These are phyloP conservation scores for Picea sitchensis DNA, from an alignment of 75 land plant species.

Conservation along the genomic window DNA sequence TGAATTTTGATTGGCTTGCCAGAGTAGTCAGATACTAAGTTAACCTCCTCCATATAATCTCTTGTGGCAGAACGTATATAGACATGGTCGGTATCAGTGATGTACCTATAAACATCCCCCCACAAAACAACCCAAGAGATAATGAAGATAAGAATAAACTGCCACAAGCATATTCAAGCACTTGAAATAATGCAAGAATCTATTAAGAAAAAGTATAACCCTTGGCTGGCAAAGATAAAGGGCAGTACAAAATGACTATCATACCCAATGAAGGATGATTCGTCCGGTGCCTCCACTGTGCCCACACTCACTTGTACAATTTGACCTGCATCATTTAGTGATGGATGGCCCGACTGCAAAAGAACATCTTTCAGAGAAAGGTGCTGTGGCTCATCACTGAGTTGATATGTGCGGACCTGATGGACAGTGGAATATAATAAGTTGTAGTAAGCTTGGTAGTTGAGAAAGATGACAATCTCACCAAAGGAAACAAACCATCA, in stretches of 20 bases:
- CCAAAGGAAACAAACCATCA: neutral
- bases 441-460: neutral
- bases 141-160: neutral
- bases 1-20: constrained; percentile 41
- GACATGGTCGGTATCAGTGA: constrained; percentile 36
- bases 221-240: neutral
- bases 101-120: constrained; percentile 24
- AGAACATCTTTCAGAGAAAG: constrained; percentile 16
- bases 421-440: neutral
- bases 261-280: constrained; percentile 43
- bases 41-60: constrained; percentile 42
- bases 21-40: constrained; percentile 32
- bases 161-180: neutral
- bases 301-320: constrained; percentile 42
- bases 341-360: constrained; percentile 4
- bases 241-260: neutral
- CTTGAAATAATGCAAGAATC: neutral
- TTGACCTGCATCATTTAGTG: constrained; percentile 12
- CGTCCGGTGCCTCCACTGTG: constrained; percentile 37
- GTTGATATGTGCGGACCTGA: constrained; percentile 33
- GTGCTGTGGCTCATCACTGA: constrained; percentile 16
- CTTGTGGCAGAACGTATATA: constrained; percentile 43
- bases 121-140: neutral
- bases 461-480: neutral
- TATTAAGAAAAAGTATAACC: neutral